A percentile compares a stretch with the other conserved stretches of the same genome.
Conservation (phyloP, 371 early-diverging fungal genomes). For the Synchytrium microbalum region DNA sequence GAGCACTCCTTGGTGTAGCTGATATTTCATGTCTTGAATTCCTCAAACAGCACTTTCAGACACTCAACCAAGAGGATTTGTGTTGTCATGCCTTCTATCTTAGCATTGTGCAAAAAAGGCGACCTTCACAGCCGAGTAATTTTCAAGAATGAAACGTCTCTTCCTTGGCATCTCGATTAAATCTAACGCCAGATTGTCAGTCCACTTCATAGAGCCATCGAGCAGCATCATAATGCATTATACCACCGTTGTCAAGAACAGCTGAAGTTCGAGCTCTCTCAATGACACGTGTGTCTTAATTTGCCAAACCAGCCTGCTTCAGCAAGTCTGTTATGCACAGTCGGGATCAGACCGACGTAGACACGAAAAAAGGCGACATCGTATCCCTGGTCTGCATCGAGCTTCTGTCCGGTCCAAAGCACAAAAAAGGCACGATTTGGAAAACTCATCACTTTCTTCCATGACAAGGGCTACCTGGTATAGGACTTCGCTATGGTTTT, state of each 20-base stretch:
- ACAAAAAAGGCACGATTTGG: too few relatives aligned
- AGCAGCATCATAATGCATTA: constrained; percentile 45
- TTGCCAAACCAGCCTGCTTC: constrained; percentile 18
- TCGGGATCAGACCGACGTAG: constrained; percentile 13
- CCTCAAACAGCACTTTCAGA: constrained; percentile 56
- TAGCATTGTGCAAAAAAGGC: constrained; percentile 36
- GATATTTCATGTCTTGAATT: constrained; percentile 48
- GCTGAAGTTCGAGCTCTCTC: constrained; percentile 6
- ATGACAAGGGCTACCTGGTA: too few relatives aligned
- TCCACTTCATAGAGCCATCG: constrained; percentile 61
- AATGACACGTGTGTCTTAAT: constrained; percentile 10
- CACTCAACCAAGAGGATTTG: constrained; percentile 65
- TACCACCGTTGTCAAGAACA: constrained; percentile 3
- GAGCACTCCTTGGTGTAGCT: constrained; percentile 86
- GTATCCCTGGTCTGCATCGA: constrained; percentile 6
- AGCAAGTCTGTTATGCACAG: constrained; percentile 14
- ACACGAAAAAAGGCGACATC: constrained; percentile 20
- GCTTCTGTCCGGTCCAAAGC: neutral
- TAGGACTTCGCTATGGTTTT: neutral
- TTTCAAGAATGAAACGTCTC: neutral
- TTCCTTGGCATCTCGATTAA: constrained; percentile 68
- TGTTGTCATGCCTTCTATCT: constrained; percentile 48
- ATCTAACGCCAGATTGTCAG: constrained; percentile 73
- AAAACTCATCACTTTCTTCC: too few relatives aligned
- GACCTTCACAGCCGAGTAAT: neutral